A percentile compares a stretch with the other conserved stretches of the same genome.
phyloP scores from a whole-genome alignment of 805 yeast genomes.

The Saccharomycopsis capsularis region DNA sequence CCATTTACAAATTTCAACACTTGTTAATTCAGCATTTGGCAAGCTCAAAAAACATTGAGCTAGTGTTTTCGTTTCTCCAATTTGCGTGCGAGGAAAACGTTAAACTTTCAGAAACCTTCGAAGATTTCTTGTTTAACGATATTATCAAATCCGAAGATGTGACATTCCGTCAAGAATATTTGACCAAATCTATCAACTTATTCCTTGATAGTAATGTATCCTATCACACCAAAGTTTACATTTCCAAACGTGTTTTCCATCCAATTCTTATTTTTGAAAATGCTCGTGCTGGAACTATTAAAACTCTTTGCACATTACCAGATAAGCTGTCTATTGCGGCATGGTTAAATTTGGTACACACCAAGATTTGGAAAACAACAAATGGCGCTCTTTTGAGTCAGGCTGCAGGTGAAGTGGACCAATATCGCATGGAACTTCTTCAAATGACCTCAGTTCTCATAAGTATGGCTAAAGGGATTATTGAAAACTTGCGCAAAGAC shows the following conservation, averaged over 20 bases:
- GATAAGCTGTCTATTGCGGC: constrained; percentile 29
- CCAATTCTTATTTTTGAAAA: constrained; percentile 61
- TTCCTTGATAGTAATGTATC: constrained; percentile 39
- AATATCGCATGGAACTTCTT: constrained; percentile 66
- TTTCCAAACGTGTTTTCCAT: constrained; percentile 56
- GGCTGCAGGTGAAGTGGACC: constrained; percentile 65
- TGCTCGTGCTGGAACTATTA: constrained; percentile 39
- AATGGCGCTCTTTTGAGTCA: constrained; percentile 41
- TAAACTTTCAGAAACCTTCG: constrained; percentile 33
- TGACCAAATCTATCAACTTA: constrained; percentile 45
- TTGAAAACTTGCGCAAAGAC: constrained; percentile 66
- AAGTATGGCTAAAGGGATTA: constrained; percentile 53
- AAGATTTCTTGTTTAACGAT: constrained; percentile 49
- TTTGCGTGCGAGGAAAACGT: constrained; percentile 41
- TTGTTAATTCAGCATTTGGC: constrained; percentile 36
- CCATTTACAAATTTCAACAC: constrained; percentile 54
- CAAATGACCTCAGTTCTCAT: constrained; percentile 77
- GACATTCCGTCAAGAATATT: constrained; percentile 41
- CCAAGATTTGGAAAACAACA: constrained; percentile 72
- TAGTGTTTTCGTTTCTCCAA: constrained; percentile 37
- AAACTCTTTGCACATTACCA: constrained; percentile 36
- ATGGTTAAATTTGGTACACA: constrained; percentile 63
- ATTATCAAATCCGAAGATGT: constrained; percentile 48
- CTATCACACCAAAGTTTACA: constrained; percentile 50
- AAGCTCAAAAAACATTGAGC: constrained; percentile 30